phyloP scores from a whole-genome alignment of 2,329 filamentous ascomycete genomes.

The Fusarium compactum region DNA sequence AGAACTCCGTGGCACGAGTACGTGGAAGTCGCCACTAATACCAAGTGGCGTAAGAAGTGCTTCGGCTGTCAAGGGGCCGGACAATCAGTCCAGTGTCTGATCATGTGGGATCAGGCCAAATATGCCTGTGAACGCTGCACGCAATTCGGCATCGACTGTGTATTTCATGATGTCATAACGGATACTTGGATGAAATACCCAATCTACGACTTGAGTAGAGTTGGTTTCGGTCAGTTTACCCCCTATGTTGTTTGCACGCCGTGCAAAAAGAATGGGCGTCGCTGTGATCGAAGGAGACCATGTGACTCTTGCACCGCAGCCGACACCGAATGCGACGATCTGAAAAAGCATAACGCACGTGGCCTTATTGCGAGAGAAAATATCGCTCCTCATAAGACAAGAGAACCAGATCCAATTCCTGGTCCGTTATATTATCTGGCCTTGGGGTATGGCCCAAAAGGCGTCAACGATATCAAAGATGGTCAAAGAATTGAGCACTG shows the following conservation, averaged over 20 bases:
- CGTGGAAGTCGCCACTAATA: neutral
- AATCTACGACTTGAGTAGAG: constrained; percentile 48
- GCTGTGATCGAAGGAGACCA: constrained; percentile 54
- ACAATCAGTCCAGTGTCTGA: neutral
- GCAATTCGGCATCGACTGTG: constrained; percentile 50
- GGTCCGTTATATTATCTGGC: constrained; percentile 53
- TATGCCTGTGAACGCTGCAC: constrained; percentile 44
- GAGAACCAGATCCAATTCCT: neutral
- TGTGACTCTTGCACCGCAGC: constrained; percentile 51
- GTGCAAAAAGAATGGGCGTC: constrained; percentile 24
- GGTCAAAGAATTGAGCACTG: constrained; percentile 38
- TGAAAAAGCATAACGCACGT: neutral
- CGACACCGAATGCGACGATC: neutral
- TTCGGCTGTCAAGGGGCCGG: constrained; percentile 7
- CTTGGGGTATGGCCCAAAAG: constrained; percentile 46
- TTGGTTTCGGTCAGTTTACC: constrained; percentile 50
- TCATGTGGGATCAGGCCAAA: constrained; percentile 6
- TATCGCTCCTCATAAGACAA: no score
- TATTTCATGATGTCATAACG: neutral
- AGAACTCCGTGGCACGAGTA: constrained; percentile 16
- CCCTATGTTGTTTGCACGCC: constrained; percentile 44
- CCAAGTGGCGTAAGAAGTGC: constrained; percentile 30
- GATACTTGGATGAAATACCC: neutral
- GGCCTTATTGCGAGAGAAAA: constrained; percentile 17
- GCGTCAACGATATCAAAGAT: constrained; percentile 42